These are phyloP conservation scores for Asterionellopsis glacialis DNA, from an alignment of 108 stramenopile genomes.

Conservation along the genomic window DNA sequence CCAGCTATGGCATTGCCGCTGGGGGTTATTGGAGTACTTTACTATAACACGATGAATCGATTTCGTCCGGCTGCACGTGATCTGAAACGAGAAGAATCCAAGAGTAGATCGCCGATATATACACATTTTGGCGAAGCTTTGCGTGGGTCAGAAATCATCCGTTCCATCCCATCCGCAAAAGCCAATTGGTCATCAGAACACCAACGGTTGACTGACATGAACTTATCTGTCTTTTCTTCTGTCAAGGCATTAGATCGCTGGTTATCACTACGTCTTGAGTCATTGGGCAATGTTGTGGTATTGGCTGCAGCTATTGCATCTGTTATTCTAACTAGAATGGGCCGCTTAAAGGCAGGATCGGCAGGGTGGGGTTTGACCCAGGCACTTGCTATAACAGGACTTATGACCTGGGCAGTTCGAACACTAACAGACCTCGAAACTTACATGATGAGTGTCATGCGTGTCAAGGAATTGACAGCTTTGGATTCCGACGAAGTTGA, in stretches of 20 bases:
- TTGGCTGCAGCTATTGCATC: slow-evolving; percentile 56
- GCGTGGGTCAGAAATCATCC: slow-evolving; percentile 81
- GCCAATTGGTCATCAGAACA: slow-evolving; percentile 54
- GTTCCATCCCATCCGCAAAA: slow-evolving; percentile 63
- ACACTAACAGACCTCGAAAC: slow-evolving; percentile 56
- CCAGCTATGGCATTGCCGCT: slow-evolving; percentile 58
- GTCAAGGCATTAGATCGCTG: slow-evolving; percentile 76
- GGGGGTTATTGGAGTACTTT: slow-evolving; percentile 38
- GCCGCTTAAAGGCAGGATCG: slow-evolving; percentile 46
- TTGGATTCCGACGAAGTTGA: slow-evolving; percentile 22
- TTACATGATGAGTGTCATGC: slow-evolving; percentile 63
- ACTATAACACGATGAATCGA: slow-evolving; percentile 43
- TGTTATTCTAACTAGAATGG: slow-evolving; percentile 42
- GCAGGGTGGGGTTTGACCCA: slow-evolving; percentile 86
- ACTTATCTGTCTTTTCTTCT: slow-evolving; percentile 63
- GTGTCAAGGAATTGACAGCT: slow-evolving; percentile 58
- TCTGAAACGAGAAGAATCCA: slow-evolving; percentile 82
- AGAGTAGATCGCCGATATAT: slow-evolving; percentile 88
- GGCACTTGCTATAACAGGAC: slow-evolving; percentile 71
- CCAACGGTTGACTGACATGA: slow-evolving; percentile 45
- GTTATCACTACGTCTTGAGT: slow-evolving; percentile 72
- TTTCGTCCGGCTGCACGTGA: slow-evolving; percentile 79
- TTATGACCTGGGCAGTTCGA: slow-evolving; percentile 76
- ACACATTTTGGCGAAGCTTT: slow-evolving; percentile 93
- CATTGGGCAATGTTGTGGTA: slow-evolving; percentile 67